A percentile compares a stretch with the other conserved stretches of the same genome.
Conservation (phyloP, 192 early-diverging fungal species). For the Coemansia sp. region DNA sequence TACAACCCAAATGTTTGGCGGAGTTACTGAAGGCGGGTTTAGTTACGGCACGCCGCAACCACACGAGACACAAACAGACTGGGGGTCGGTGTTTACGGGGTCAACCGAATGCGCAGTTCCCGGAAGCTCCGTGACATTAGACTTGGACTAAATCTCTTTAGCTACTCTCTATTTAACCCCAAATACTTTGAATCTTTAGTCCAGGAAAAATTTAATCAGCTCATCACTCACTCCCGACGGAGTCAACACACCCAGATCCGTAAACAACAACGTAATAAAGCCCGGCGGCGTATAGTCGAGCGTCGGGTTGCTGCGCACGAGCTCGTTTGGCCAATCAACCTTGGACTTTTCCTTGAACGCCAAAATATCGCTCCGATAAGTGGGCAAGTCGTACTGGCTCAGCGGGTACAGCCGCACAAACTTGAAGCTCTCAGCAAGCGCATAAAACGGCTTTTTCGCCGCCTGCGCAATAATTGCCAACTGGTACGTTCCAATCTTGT, state of each 20-base stretch:
- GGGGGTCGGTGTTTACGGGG: constrained; percentile 25
- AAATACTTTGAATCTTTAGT: constrained; percentile 17
- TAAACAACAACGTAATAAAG: constrained; percentile 86
- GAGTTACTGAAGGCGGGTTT: constrained; percentile 40
- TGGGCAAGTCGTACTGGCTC: constrained; percentile 91
- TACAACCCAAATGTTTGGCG: constrained; percentile 13
- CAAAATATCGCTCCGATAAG: constrained; percentile 66
- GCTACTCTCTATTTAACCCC: too few relatives aligned
- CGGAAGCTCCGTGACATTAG: constrained; percentile 8
- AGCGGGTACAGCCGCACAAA: constrained; percentile 95
- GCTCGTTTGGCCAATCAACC: constrained; percentile 44
- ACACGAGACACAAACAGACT: not conserved
- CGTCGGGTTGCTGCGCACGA: constrained; percentile 61
- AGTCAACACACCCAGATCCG: constrained; percentile 88
- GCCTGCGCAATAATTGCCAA: constrained; percentile 93
- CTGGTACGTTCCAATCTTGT: constrained; percentile 95
- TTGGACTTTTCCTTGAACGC: constrained; percentile 58
- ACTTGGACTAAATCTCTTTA: not conserved
- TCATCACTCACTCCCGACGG: constrained; percentile 86
- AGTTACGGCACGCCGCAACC: constrained; percentile 15
- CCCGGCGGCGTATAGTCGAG: constrained; percentile 94
- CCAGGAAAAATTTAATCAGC: constrained; percentile 79
- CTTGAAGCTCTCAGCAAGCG: constrained; percentile 94
- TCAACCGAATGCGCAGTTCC: constrained; percentile 43
- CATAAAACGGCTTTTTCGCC: constrained; percentile 92